phyloP scores from a whole-genome alignment of 2,329 filamentous ascomycete genomes.

The Orbilia brochopaga region DNA sequence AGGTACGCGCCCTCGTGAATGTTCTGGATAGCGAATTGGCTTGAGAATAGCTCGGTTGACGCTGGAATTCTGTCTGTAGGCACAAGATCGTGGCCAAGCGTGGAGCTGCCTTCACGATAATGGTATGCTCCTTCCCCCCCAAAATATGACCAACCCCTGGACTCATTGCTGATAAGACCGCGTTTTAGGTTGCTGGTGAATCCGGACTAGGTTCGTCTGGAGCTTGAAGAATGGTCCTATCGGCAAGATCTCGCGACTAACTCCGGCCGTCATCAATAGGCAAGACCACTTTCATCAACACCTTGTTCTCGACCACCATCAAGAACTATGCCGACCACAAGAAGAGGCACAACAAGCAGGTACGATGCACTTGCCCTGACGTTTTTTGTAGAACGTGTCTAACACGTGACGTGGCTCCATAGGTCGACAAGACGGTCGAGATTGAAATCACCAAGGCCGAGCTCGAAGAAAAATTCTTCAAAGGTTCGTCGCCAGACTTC shows the following conservation, averaged over 20 bases:
- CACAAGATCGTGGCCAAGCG: conserved; percentile 79
- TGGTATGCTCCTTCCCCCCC: conserved; percentile 68
- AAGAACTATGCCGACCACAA: conserved; percentile 99
- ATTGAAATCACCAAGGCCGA: conserved; percentile 99
- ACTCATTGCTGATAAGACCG: conserved; percentile 17
- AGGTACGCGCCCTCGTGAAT: conserved; percentile 60
- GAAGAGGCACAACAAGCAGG: conserved; percentile 96
- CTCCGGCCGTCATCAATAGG: conserved; percentile 60
- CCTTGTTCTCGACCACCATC: conserved; percentile 99
- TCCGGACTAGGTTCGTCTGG: conserved; percentile 69
- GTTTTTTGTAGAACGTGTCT: background rate
- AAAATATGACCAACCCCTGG: conserved; percentile 55
- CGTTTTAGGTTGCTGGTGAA: conserved; percentile 85
- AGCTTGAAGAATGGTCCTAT: conserved; percentile 36
- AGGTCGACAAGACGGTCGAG: conserved; percentile 94
- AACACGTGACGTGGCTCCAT: background rate
- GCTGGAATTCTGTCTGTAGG: conserved; percentile 57
- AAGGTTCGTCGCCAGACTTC: conserved; percentile 68
- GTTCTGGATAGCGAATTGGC: background rate
- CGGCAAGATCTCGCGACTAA: conserved; percentile 35
- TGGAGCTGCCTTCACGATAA: conserved; percentile 98
- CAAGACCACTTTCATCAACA: conserved; percentile 99
- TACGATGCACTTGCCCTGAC: conserved; percentile 7
- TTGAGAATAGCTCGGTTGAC: conserved; percentile 12
- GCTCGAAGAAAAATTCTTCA: conserved; percentile 99